phyloP scores from a whole-genome alignment of 2,329 filamentous ascomycete genomes.

The Coniochaeta sp. region DNA sequence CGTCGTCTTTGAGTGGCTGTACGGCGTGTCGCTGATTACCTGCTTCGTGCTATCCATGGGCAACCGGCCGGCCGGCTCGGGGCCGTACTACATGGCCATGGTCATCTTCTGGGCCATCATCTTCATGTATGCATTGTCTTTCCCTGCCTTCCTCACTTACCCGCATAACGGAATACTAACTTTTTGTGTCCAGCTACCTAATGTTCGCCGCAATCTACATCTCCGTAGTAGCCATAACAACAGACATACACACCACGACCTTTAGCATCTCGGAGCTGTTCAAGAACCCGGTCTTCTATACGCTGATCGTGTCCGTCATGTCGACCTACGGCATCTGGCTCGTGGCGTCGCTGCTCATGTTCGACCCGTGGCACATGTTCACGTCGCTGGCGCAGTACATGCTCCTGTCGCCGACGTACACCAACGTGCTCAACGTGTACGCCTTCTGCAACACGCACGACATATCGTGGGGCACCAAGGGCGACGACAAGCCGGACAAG shows the following conservation, averaged over 20 bases:
- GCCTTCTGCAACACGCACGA: slow-evolving; percentile 98
- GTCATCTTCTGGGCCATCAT: slow-evolving; percentile 97
- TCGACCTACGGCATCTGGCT: slow-evolving; percentile 94
- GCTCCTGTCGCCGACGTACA: slow-evolving; percentile 89
- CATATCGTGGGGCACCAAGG: slow-evolving; percentile 96
- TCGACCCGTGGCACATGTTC: slow-evolving; percentile 99
- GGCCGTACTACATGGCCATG: slow-evolving; percentile 91
- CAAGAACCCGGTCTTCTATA: slow-evolving; percentile 84
- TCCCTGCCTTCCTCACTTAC: background rate
- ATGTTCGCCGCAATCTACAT: slow-evolving; percentile 95
- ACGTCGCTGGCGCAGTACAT: slow-evolving; percentile 95
- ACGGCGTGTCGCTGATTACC: slow-evolving; percentile 82
- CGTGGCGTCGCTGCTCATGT: slow-evolving; percentile 83
- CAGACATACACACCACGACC: slow-evolving; percentile 52
- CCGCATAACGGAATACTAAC: slow-evolving; percentile 13
- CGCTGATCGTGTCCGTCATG: slow-evolving; percentile 82
- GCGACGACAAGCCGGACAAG: slow-evolving; percentile 91
- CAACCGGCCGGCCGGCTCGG: slow-evolving; percentile 90
- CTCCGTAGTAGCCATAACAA: slow-evolving; percentile 76
- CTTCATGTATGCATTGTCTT: slow-evolving; percentile 61
- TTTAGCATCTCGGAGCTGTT: slow-evolving; percentile 72
- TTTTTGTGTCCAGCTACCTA: slow-evolving; percentile 55
- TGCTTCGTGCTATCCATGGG: slow-evolving; percentile 94
- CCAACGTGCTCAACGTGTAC: slow-evolving; percentile 98
- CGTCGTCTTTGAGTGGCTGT: slow-evolving; percentile 92